Evolutionary conservation across 2,329 filamentous ascomycete genomes (phyloP), one percentile per base, ranked within the genome.

Genomic region (Calonectria pauciramosa): DNA sequence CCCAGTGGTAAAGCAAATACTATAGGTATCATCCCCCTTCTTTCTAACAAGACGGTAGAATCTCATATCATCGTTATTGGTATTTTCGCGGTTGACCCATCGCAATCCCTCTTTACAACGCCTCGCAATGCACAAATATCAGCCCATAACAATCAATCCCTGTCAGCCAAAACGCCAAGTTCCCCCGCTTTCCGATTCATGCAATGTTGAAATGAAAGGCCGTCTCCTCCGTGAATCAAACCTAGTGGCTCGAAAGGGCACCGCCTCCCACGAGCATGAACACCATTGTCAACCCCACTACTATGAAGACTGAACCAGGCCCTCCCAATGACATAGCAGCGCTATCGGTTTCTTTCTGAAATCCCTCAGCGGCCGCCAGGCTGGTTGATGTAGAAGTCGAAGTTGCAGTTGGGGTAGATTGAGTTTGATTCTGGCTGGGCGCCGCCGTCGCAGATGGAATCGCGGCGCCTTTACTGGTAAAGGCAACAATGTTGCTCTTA

Each of bases 371-470:
- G 32, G 83, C 82, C 51, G 75, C 79, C 23, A 73, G 34, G 41
- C 51, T 34, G 23, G 71, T 73, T 10, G 60, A 56, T 23, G 71
- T 70, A 14, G 71, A 64, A 9, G 66, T 41, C 51, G n/a, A 82
- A 70, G 26, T 72, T 77, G 44, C 78, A 76, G 14, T 78, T 71
- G 8, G 75, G 71, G 26, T 51, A 72, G 72, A 14, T 63, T 73
- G 26, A 60, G 83, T 71, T 85, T 80, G 75, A 30, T 80, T 80
- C 75, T 89, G 86, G 74, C 84, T 85, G 1, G 86, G 83, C 23
- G 85, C 88, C 0, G 80, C 76, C 6, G 88, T 90, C 4, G 89
- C 87, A 14, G 86, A 89, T 1, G 90, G 90, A 38, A 91, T 91
- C 3, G 81, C 76, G 0, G 89, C 89, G 30, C 88, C 86, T 13